These are phyloP conservation scores for Lentinula novae-zelandiae DNA, from an alignment of 1,284 basidiomycete species.

Conservation along the genomic window DNA sequence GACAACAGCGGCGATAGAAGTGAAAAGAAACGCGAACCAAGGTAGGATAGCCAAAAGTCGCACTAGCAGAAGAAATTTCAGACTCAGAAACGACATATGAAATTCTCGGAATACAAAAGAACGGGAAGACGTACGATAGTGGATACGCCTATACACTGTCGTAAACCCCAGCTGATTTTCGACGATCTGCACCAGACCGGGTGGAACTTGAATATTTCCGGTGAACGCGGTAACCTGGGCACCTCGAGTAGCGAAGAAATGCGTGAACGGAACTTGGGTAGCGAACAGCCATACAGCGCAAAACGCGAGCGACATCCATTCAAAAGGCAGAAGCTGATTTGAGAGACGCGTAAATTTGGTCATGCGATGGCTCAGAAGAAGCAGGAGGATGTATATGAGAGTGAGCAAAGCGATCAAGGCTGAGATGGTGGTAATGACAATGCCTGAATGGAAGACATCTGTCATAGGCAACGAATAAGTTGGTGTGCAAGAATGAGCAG, in stretches of 20 bases:
- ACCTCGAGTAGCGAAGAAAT: slow-evolving; percentile 41
- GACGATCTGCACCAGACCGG: slow-evolving; percentile 32
- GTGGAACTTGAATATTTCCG: slow-evolving; percentile 30
- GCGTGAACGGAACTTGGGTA: slow-evolving; percentile 46
- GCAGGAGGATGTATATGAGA: slow-evolving; percentile 29
- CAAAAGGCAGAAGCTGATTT: slow-evolving; percentile 27
- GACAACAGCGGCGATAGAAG: slow-evolving; percentile 32
- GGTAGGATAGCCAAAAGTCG: slow-evolving; percentile 42
- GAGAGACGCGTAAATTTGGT: slow-evolving; percentile 17
- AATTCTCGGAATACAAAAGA: background rate
- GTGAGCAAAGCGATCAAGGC: slow-evolving; percentile 39
- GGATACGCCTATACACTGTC: slow-evolving; percentile 42
- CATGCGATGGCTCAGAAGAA: slow-evolving; percentile 7
- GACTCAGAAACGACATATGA: background rate
- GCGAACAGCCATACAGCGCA: slow-evolving; percentile 50
- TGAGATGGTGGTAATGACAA: slow-evolving; percentile 41
- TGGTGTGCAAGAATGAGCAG: background rate
- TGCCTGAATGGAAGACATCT: slow-evolving; percentile 46
- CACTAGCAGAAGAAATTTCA: slow-evolving; percentile 27
- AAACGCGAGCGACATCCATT: slow-evolving; percentile 40
- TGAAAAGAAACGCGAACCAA: slow-evolving; percentile 46
- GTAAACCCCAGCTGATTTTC: slow-evolving; percentile 39
- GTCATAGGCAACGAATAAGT: background rate
- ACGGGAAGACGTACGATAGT: slow-evolving; percentile 37
- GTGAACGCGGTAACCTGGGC: slow-evolving; percentile 11